Conservation (phyloP, 2,329 filamentous ascomycete genomes). For the Colletotrichum theobromicola region DNA sequence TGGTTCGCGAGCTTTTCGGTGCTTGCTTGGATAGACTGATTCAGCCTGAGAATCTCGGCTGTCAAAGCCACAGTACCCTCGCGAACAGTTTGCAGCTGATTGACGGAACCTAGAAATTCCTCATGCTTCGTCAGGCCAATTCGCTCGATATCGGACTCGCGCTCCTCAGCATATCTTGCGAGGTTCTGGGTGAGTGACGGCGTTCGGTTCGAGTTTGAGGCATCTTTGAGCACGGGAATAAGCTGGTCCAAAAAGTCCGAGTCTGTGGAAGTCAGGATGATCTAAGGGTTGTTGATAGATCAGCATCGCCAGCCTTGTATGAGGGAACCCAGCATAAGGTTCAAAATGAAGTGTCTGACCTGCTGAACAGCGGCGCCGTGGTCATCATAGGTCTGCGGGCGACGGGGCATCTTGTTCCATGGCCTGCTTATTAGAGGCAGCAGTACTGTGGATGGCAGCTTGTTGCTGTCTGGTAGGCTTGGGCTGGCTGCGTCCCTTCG, state of each 20-base stretch:
- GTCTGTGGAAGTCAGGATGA: conserved; percentile 90
- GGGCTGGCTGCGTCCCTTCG: neutral
- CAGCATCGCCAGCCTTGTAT: neutral
- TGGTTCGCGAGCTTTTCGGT: conserved; percentile 94
- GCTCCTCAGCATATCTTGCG: conserved; percentile 81
- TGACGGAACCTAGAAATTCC: conserved; percentile 92
- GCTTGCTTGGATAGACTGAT: conserved; percentile 92
- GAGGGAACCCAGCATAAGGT: neutral
- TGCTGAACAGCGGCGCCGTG: conserved; percentile 52
- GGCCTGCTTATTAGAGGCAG: neutral
- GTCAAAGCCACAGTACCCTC: conserved; percentile 90
- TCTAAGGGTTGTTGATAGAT: conserved; percentile 55
- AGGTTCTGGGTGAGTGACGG: conserved; percentile 78
- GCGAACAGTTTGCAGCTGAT: conserved; percentile 88
- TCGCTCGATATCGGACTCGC: conserved; percentile 89
- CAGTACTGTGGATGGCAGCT: neutral
- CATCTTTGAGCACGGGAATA: conserved; percentile 93
- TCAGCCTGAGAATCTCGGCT: conserved; percentile 88
- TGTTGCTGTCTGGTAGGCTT: neutral
- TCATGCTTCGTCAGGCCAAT: conserved; percentile 97
- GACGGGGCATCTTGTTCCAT: conserved; percentile 45
- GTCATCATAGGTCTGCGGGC: conserved; percentile 50
- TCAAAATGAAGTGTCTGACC: conserved; percentile 30
- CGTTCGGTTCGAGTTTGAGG: conserved; percentile 75
- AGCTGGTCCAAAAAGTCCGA: conserved; percentile 94